Base-by-base conservation (phyloP, 768 basidiomycete genomes). In the Hebeloma cylindrosporum region DNA sequence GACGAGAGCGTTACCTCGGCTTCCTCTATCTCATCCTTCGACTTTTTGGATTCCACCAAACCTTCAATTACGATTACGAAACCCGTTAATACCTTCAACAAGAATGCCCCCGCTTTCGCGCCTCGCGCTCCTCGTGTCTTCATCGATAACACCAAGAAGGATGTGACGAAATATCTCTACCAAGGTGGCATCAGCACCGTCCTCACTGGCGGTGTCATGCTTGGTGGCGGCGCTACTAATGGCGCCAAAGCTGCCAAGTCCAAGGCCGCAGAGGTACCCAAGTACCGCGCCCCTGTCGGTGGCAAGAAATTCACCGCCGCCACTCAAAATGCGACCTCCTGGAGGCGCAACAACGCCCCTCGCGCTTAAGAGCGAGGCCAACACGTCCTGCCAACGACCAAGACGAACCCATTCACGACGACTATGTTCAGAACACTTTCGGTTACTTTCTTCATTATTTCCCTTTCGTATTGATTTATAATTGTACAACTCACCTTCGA, bases 131-230 rank as follows among this genome's bases (percentile, higher is more conserved):
- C 44, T 17, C 45, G 37, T 4, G 51, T 64, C 9, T 45, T 59
- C 46, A 50, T 60, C 23, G 57, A 64, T 38, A 52, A 31, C 17
- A 28, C 54, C 17, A 62, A 60, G 43, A 60, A 55, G 27, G 46
- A 61, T 4, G 53, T 63, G n/a, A 65, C 63, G 18, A 66, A 61
- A 28, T 73, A 70, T 53, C 57, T 68, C 10, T 73, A 73, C 52
- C 63, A 64, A 49, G 71, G 71, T 36, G 71, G 71, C 14, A 60
- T 68, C 30, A 73, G 70, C 58, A 69, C 64, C 46, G 67, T 69
- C 27, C 63, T 72, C 34, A 68, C 65, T n/a, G 71, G 71, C 13
- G 71, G 71, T 27, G 71, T 73, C 20, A 73, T 73, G 71, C 68
- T 73, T 30, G 71, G 57, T 28, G 48, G 52, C 29, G 13, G 42